These are phyloP conservation scores for Fraxinus floribunda DNA, from an alignment of 305 asterid genomes.

Conservation along the genomic window DNA sequence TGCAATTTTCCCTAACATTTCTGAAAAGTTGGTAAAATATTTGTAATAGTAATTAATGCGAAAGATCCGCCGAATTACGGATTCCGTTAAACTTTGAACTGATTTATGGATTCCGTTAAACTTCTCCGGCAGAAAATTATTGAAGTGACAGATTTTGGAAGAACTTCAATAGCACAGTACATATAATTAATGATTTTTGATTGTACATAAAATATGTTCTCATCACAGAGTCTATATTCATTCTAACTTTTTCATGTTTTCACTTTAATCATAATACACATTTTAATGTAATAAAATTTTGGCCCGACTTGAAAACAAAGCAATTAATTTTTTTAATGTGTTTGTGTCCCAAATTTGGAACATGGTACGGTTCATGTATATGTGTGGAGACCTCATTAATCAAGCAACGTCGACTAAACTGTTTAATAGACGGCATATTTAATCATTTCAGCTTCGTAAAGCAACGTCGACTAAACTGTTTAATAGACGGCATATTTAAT, in stretches of 20 bases:
- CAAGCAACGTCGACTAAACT: too few relatives aligned
- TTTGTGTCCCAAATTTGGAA: neutral
- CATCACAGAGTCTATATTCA: neutral
- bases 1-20: neutral
- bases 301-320: neutral
- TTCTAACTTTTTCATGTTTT: neutral
- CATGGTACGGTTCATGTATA: neutral
- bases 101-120: neutral
- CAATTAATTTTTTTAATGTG: neutral
- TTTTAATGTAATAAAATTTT: neutral
- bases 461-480: too few relatives aligned
- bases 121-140: neutral
- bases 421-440: too few relatives aligned
- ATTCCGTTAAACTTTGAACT: neutral
- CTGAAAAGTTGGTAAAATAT: neutral
- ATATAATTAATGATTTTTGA: neutral
- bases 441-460: too few relatives aligned
- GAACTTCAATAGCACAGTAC: neutral
- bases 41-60: neutral
- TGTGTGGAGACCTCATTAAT: neutral
- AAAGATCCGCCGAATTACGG: neutral
- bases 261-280: neutral
- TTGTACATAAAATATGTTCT: neutral
- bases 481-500: too few relatives aligned
- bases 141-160: conserved; percentile 24